Evolutionary conservation across 1,139 yeast genomes (phyloP), one percentile per base, ranked within the genome.

Genomic region (Suhomyces bribrorum): DNA sequence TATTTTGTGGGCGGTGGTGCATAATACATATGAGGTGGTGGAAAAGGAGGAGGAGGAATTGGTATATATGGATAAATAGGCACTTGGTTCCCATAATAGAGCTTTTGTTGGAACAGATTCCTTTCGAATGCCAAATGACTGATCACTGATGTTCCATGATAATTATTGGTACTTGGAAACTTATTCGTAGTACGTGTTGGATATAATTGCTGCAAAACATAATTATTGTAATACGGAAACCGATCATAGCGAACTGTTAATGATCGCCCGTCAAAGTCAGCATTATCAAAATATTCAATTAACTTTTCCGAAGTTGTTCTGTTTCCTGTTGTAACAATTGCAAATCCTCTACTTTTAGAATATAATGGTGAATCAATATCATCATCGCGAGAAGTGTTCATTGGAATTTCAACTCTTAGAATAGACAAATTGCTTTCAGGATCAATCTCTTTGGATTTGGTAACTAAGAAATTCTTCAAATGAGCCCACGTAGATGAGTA

Each of bases 231-330:
- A 31, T 67, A 72, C 3, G 79, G 78, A 34, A 64, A 68, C 45
- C 64, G 64, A 49, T 82, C 87, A 47, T 64, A 77, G 18, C 87
- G 66, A 1, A 83, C 87, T 2, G 82, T 78, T 32, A 83, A 62
- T 15, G 65, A 62, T 22, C 89, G 66, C 2, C 86, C 86, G 50
- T 78, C 77, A 49, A 81, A 80, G 18, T 60, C 68, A 5, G 59
- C 54, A 24, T 76, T 75, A 52, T 83, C 75, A 51, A 81, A 77
- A 40, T 56, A 46, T 37, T 62, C 57, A 31, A 83, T 80, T 5
- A 83, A 66, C 37, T 61, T 61, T 18, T 68, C 69, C 9, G 86
- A 80, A n/a, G 75, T 75, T 18, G 63, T 66, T 33, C 62, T 62
- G 37, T 73, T 58, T 9, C 66, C 69, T 20, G 83, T 81, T 7